Evolutionary conservation across 2,329 filamentous ascomycete species (phyloP).

Genomic region (Neocucurbitaria cava): DNA sequence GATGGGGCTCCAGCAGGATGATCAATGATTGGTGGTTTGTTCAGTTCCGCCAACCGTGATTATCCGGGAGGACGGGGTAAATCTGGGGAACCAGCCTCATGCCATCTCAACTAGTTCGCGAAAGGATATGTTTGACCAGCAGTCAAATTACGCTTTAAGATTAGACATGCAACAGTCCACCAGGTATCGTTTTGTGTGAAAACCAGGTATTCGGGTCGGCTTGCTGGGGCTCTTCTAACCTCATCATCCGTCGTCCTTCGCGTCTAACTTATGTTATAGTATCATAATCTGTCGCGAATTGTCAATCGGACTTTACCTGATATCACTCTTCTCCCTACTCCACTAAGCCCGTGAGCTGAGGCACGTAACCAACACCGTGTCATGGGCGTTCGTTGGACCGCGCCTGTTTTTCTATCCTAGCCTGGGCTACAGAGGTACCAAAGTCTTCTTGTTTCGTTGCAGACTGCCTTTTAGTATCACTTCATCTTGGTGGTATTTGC

Average conservation of each 20-base stretch:
- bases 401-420: no score
- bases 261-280: no score
- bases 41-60: slow-evolving; percentile 3
- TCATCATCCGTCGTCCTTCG: not conserved
- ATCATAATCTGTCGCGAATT: no score
- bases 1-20: not conserved
- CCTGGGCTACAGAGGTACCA: no score
- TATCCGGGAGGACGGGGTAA: slow-evolving; percentile 2
- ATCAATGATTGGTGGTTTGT: slow-evolving; percentile 15
- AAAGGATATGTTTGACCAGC: not conserved
- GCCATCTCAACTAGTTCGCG: not conserved
- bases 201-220: not conserved
- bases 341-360: no score
- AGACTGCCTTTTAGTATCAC: no score
- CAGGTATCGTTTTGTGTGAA: not conserved
- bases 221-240: not conserved
- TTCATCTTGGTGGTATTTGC: not conserved
- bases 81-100: slow-evolving; percentile 8
- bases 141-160: not conserved
- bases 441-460: not conserved
- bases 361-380: no score
- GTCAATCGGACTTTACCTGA: no score
- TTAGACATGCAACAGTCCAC: no score
- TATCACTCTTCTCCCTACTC: no score
- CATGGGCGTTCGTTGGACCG: no score